Evolutionary conservation across 2,329 filamentous ascomycete species (phyloP), one percentile per base, ranked within the genome.

Genomic region (Alternaria brassicicola): DNA sequence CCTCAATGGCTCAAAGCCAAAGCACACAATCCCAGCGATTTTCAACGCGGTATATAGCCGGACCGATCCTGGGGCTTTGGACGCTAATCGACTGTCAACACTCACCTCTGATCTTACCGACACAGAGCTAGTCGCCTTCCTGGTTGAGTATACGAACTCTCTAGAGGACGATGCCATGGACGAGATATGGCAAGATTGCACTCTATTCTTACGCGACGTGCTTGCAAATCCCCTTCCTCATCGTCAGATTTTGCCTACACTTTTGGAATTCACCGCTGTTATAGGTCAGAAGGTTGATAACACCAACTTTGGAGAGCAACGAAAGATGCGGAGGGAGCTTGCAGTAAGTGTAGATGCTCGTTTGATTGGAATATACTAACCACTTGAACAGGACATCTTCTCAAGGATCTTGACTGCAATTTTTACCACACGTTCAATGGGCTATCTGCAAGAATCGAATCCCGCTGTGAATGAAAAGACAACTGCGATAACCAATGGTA

Each of bases 111-210:
- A 91, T 46, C 80, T 99, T 9, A 88, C 88, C 52, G 93, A 97
- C 69, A 86, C 87, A 0, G 93, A 97, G 70, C 82, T 99, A 10
- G 91, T 94, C 8, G 86, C 90, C 8, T 99, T 99, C 75, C 79
- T 98, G 42, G 91, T 97, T 7, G 91, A 95, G 62, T 99, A 99
- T 76, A 89, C 93, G 0, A 86, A 86, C 28, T 95, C 93, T 0
- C 83, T 98, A 12, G 95, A 99, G 71, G 95, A 99, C 70, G 95
- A 99, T 80, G 91, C 95, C 15, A 94, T 97, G 85, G 95, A 99
- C 70, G 95, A 99, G 78, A 97, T 99, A 47, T 99, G 95, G 95
- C 85, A 88, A 38, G 94, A 99, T 74, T 99, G 94, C 75, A 92
- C 93, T 70, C 86, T 89, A 0, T 99, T 99, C 76, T 78, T 98